phyloP scores from a whole-genome alignment of 2,329 filamentous ascomycete genomes.

The Exophiala oligosperma region DNA sequence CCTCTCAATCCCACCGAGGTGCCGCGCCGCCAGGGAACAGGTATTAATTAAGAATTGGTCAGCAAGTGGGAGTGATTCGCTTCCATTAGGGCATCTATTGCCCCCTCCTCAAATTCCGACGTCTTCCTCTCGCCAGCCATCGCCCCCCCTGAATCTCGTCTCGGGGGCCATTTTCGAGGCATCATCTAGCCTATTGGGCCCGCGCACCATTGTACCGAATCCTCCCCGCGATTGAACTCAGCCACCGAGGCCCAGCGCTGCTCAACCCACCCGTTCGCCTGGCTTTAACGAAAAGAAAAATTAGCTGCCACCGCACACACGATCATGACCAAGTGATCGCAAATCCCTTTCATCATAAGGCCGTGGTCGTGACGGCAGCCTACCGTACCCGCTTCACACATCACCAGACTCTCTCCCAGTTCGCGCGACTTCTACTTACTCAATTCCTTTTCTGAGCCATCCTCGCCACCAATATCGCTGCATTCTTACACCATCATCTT shows the following conservation, averaged over 20 bases:
- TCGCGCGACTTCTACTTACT: background rate
- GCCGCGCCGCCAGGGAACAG: background rate
- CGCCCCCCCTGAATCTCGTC: background rate
- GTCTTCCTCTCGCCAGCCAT: background rate
- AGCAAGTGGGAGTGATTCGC: background rate
- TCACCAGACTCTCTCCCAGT: background rate
- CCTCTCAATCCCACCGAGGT: background rate
- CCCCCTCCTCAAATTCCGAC: background rate
- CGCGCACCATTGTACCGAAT: background rate
- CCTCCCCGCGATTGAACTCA: background rate
- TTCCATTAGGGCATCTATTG: background rate
- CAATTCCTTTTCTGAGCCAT: background rate
- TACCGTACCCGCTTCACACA: slow-evolving; percentile 4
- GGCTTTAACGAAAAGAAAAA: background rate
- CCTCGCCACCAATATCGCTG: slow-evolving; percentile 7
- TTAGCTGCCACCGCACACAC: background rate
- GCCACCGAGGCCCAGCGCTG: background rate
- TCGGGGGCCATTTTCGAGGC: background rate
- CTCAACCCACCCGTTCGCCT: slow-evolving; percentile 2
- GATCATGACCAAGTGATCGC: slow-evolving; percentile 6
- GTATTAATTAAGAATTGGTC: background rate
- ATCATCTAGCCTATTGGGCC: background rate
- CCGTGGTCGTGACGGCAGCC: background rate
- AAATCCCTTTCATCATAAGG: slow-evolving; percentile 11
- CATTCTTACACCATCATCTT: background rate